phyloP scores from a whole-genome alignment of 2,329 filamentous ascomycete species.

The Fusarium miscanthi region DNA sequence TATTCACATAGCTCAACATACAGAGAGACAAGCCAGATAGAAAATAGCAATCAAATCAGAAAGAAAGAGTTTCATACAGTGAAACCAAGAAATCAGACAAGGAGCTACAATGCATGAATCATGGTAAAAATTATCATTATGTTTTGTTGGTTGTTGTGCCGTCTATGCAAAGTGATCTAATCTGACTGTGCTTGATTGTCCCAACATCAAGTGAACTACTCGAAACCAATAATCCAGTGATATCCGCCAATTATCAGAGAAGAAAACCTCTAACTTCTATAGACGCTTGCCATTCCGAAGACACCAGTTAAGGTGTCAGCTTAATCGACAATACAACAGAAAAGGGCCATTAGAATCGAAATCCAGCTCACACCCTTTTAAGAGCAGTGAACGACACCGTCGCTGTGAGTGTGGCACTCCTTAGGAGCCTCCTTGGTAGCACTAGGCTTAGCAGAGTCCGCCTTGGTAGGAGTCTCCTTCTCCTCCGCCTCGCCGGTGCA shows the following conservation, averaged over 20 bases:
- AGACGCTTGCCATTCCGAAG: fast-evolving
- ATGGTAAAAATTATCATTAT: neutral
- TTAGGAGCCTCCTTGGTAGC: slow-evolving; percentile 14
- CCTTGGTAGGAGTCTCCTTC: slow-evolving; percentile 28
- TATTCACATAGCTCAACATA: too few species aligned
- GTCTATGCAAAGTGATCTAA: fast-evolving
- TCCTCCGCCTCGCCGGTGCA: slow-evolving; percentile 61
- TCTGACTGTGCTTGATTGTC: fast-evolving
- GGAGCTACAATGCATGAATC: too few species aligned
- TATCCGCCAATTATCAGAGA: fast-evolving
- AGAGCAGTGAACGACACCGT: slow-evolving; percentile 53
- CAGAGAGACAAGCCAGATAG: too few species aligned
- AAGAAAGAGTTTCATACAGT: too few species aligned
- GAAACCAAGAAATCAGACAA: too few species aligned
- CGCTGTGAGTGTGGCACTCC: slow-evolving; percentile 59
- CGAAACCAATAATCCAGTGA: fast-evolving
- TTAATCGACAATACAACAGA: neutral
- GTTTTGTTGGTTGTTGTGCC: neutral
- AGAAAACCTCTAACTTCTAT: neutral
- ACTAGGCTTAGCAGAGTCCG: slow-evolving; percentile 48
- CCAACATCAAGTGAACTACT: fast-evolving
- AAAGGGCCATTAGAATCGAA: neutral
- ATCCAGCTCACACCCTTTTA: neutral
- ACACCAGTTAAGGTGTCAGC: fast-evolving
- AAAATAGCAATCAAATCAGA: too few species aligned